Base-by-base conservation (phyloP, 345 rosid species). In the Erodium maritimum region DNA sequence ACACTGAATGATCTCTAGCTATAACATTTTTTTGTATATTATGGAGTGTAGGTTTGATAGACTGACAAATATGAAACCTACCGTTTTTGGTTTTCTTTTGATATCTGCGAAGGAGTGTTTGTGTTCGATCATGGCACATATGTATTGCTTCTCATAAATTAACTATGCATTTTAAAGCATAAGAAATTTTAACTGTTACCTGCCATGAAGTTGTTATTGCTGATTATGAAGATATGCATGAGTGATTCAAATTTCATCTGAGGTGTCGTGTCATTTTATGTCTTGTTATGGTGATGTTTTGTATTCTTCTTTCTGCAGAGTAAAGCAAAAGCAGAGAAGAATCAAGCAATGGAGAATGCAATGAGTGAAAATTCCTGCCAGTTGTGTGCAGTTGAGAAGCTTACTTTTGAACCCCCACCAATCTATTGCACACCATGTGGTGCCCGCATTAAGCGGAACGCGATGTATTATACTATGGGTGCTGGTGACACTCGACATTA, bases 281-380 rank as follows among this genome's bases (percentile, higher is more conserved):
- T 50, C 3, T 50, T 13, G 14, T 37, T 58, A 42, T 59, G 60
- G 61, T 56, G 18, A 20, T 5, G 50, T 59, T 65, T 54, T 53
- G 42, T 56, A 60, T 55, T 59, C 23, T 65, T 65, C 37, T 64
- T 57, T 72, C 34, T 62, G 61, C 84, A 93, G 99, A 93, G 90
- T 71, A 93, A 87, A 82, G 82, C 99, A 33, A 93, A 87, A 81
- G 97, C 80, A 16, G 97, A 93, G 74, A 93, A 83, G 80, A 84
- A 85, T 79, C 95, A 87, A 75, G 96, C 97, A 52, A 82, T 93
- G 99, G 96, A 84, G 83, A 87, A 82, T 61, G 56, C 79, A n/a
- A 89, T 93, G 95, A 93, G 86, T 78, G 99, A 90, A 75, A 93
- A 93, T 72, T 90, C 95, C 56, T 93, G 99, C 76, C 97, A 90